Base-by-base conservation (phyloP, 2,329 filamentous ascomycete genomes). In the Diaporthe batatas region DNA sequence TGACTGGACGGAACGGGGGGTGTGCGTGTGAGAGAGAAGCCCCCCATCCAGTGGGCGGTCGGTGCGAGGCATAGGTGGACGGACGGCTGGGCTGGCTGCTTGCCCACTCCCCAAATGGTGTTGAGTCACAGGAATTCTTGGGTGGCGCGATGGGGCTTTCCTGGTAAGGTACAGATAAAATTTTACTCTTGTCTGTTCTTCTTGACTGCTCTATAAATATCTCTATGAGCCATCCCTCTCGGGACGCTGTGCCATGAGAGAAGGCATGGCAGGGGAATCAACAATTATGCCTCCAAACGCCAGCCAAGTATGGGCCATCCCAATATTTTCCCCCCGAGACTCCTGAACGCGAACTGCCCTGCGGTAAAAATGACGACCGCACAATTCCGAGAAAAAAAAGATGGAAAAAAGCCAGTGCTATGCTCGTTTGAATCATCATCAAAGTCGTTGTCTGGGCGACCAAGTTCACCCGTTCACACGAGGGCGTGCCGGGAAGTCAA, bases 361-460 rank as follows among this genome's bases (percentile, higher is more conserved):
- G 44, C 44, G 44, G 44, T 7, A n/a, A 23, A 21, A n/a, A 23
- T 39, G 21, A 49, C 14, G 1, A 53, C 62, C 11, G 57, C 36
- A 62, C 23, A 44, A 62, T 18, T 18, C 57, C 57, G 18, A 39
- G 53, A 16, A 55, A 68, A 23, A 62, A 29, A 29, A 5, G 29
- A 29, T 29, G 29, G 5, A 29, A 67, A 8, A 57, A 68, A 42
- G 69, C 69, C 54, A 55, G 54, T 69, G 70, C 70, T 69, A 69
- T 68, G 70, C 70, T 74, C 65, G 68, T 74, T 67, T 64, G 72
- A 70, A 25, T 74, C 72, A 72, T 74, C 72, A 72, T 72, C 72
- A 74, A 65, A 53, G 32, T 53, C 62, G 62, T 25, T 53, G 29
- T 53, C 47, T 25, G 62, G 47, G 62, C 29, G n/a, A 67, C 3